phyloP scores from a whole-genome alignment of 2,329 filamentous ascomycete species.

The Aspergillus proliferans region DNA sequence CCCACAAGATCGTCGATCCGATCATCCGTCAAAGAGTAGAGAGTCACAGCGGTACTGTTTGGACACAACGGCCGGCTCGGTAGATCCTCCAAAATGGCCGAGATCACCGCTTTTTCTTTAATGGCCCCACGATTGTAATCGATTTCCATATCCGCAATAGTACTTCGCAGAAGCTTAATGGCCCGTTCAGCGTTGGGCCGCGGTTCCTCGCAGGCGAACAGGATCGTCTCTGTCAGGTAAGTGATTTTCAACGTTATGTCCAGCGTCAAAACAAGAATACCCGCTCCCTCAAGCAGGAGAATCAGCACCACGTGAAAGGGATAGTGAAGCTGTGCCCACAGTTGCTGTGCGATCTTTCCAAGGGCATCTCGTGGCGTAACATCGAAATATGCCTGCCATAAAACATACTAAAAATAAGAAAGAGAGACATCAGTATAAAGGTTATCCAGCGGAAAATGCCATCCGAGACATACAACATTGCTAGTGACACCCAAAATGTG shows the following conservation, averaged over 20 bases:
- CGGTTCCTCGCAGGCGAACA: slow-evolving; percentile 35
- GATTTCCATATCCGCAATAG: slow-evolving; percentile 37
- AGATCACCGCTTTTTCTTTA: slow-evolving; percentile 28
- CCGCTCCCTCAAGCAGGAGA: slow-evolving; percentile 59
- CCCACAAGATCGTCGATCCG: slow-evolving; percentile 30
- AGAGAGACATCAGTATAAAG: not conserved
- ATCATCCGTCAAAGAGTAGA: slow-evolving; percentile 20
- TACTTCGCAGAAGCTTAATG: slow-evolving; percentile 29
- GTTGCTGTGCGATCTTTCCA: slow-evolving; percentile 52
- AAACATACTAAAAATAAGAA: slow-evolving; percentile 39
- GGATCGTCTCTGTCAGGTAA: slow-evolving; percentile 34
- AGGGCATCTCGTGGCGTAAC: slow-evolving; percentile 47
- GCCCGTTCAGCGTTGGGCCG: slow-evolving; percentile 21
- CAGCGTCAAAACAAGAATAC: slow-evolving; percentile 48
- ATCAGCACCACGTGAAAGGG: slow-evolving; percentile 59
- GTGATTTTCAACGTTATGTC: slow-evolving; percentile 37
- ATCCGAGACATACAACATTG: slow-evolving; percentile 27
- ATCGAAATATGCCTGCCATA: slow-evolving; percentile 59
- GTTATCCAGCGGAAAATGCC: not conserved
- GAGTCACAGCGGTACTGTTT: slow-evolving; percentile 6
- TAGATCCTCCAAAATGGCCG: slow-evolving; percentile 25
- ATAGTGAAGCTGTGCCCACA: slow-evolving; percentile 49
- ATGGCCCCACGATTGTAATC: slow-evolving; percentile 28
- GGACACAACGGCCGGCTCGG: slow-evolving; percentile 26
- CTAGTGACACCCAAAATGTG: slow-evolving; percentile 33